phyloP scores from a whole-genome alignment of 768 basidiomycete genomes.

The Mycena crocata region DNA sequence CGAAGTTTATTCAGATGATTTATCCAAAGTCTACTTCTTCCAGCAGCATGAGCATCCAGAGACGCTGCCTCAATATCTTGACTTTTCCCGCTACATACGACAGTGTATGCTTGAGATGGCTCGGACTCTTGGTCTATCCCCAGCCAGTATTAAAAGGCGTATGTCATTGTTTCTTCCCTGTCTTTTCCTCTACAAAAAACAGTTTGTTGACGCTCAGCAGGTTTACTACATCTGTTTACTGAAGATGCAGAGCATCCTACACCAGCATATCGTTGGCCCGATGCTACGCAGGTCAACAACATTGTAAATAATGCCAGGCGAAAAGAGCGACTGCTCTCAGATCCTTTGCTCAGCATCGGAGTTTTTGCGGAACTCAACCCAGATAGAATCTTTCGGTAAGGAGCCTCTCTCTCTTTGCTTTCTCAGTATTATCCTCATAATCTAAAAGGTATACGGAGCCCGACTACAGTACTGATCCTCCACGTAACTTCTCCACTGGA shows the following conservation, averaged over 20 bases:
- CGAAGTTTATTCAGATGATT: conserved; percentile 9
- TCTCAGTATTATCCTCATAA: background rate
- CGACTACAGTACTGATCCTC: background rate
- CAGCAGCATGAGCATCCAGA: background rate
- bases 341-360: conserved; percentile 9
- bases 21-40: background rate
- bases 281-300: conserved; percentile 5
- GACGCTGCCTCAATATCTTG: background rate
- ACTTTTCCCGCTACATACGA: background rate
- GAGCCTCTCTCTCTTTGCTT: background rate
- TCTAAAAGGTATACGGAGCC: background rate
- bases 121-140: background rate
- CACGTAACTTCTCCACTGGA: background rate
- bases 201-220: background rate
- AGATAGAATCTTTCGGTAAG: conserved; percentile 16
- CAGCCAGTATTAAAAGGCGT: conserved; percentile 1
- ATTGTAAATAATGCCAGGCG: conserved; percentile 3
- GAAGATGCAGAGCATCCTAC: background rate
- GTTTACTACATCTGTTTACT: background rate
- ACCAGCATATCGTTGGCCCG: background rate
- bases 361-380: conserved; percentile 17
- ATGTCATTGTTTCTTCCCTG: background rate
- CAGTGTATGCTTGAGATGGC: conserved; percentile 11
- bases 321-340: background rate
- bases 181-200: background rate